A percentile compares a stretch with the other conserved stretches of the same genome.
Conservation (phyloP, 1,284 basidiomycete species). For the Fomitopsis pinicola region DNA sequence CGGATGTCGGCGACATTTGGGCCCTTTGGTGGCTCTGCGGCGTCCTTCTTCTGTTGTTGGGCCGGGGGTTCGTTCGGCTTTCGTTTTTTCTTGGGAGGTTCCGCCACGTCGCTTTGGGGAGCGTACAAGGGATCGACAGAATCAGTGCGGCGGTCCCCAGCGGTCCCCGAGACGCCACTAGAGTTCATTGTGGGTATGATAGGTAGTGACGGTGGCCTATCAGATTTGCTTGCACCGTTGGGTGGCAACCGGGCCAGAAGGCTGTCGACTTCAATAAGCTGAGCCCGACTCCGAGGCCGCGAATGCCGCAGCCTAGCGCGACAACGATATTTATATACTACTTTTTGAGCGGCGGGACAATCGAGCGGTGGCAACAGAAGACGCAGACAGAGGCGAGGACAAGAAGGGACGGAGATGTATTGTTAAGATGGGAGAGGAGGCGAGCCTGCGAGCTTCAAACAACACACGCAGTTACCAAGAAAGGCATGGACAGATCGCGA, state of each 20-base stretch:
- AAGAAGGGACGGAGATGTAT: not conserved
- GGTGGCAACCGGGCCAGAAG: not conserved
- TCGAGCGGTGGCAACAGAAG: not conserved
- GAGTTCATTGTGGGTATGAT: not conserved
- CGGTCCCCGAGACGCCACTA: not conserved
- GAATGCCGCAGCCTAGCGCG: not conserved
- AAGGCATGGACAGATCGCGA: not conserved
- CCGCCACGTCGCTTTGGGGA: not conserved
- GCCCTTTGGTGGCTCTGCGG: not conserved
- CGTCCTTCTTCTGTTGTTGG: not conserved
- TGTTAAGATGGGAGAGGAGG: not conserved
- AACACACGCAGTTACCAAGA: conserved; percentile 1
- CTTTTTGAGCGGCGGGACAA: not conserved
- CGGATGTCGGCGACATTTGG: not conserved
- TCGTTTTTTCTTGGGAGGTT: not conserved
- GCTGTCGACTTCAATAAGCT: not conserved
- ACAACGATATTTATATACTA: not conserved
- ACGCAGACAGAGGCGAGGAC: not conserved
- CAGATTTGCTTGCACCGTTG: not conserved
- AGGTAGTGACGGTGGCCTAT: not conserved
- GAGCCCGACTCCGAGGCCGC: not conserved
- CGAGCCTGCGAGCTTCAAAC: conserved; percentile 1
- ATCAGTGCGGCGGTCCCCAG: not conserved
- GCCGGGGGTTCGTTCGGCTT: not conserved
- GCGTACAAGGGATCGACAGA: not conserved